A percentile compares a stretch with the other conserved stretches of the same genome.
These are phyloP conservation scores for Penicillium sp. DNA, from an alignment of 2,329 filamentous ascomycete genomes.

Conservation along the genomic window DNA sequence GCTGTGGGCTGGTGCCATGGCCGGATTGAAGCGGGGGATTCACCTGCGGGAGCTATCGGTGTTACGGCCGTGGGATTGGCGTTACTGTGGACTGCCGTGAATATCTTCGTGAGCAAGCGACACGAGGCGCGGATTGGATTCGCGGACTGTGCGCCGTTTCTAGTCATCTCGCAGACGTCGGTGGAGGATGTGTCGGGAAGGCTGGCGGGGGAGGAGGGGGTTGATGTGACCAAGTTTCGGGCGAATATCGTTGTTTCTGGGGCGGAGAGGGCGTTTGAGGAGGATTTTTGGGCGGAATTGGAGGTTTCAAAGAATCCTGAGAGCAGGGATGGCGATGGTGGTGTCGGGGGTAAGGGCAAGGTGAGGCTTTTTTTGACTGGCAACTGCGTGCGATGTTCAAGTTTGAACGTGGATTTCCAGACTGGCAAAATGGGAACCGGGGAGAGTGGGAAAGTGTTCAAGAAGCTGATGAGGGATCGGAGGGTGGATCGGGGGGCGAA, in stretches of 20 bases:
- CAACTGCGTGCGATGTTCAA: slow-evolving; percentile 69
- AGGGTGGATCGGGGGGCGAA: slow-evolving; percentile 69
- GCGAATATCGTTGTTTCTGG: slow-evolving; percentile 71
- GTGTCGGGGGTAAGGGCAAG: not conserved
- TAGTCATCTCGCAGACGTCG: slow-evolving; percentile 70
- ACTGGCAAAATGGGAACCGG: slow-evolving; percentile 62
- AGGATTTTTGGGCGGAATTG: slow-evolving; percentile 72
- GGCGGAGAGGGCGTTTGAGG: slow-evolving; percentile 59
- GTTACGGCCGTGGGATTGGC: not conserved
- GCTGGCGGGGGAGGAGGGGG: slow-evolving; percentile 50
- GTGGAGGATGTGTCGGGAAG: slow-evolving; percentile 65
- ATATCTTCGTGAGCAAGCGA: not conserved
- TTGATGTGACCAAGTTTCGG: slow-evolving; percentile 70
- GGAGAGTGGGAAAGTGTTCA: slow-evolving; percentile 63
- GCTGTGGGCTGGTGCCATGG: not conserved
- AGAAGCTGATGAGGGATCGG: slow-evolving; percentile 69
- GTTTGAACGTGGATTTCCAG: slow-evolving; percentile 70
- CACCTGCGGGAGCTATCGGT: not conserved
- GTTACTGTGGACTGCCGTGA: not conserved
- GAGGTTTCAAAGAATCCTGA: slow-evolving; percentile 15
- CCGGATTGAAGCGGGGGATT: slow-evolving; percentile 1
- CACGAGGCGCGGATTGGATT: slow-evolving; percentile 32
- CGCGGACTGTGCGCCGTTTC: slow-evolving; percentile 56
- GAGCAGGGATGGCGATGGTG: too few relatives aligned
- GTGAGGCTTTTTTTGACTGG: slow-evolving; percentile 61